Conservation (phyloP, 768 basidiomycete species). For the Kwoniella heveanensis region DNA sequence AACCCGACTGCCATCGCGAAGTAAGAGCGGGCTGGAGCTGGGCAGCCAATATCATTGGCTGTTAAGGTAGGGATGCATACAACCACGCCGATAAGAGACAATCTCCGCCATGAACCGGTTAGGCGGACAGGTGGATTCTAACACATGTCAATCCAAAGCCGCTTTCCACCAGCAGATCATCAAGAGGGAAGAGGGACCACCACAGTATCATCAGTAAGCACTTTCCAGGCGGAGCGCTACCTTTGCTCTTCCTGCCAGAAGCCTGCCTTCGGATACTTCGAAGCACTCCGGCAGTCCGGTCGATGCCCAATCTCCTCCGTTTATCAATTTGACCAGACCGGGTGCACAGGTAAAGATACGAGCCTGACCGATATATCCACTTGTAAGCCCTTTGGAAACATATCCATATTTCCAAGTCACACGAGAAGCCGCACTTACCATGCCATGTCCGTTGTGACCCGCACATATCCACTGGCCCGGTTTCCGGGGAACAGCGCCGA, state of each 20-base stretch:
- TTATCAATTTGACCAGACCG: constrained; percentile 31
- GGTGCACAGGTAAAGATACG: constrained; percentile 44
- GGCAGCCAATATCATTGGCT: too few species aligned
- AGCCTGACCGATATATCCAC: constrained; percentile 19
- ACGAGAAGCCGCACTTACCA: constrained; percentile 3
- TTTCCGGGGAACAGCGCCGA: constrained; percentile 44
- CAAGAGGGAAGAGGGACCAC: too few species aligned
- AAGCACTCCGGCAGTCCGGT: constrained; percentile 35
- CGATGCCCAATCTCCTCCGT: constrained; percentile 28
- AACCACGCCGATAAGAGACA: too few species aligned
- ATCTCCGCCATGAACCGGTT: too few species aligned
- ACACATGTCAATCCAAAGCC: too few species aligned
- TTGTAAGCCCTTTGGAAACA: too few species aligned
- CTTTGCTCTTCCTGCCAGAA: constrained; percentile 6
- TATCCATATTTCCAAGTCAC: not conserved
- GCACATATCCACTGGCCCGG: constrained; percentile 42
- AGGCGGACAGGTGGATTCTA: too few species aligned
- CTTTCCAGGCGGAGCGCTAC: not conserved
- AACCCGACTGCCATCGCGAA: too few species aligned
- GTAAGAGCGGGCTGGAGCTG: too few species aligned
- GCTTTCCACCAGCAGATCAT: too few species aligned
- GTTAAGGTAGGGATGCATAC: too few species aligned
- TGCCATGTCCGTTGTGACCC: constrained; percentile 40
- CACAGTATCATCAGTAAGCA: constrained; percentile 1
- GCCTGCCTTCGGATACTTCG: constrained; percentile 30